These are phyloP conservation scores for Populus ilicifolia DNA, from an alignment of 345 rosid species.

Conservation along the genomic window DNA sequence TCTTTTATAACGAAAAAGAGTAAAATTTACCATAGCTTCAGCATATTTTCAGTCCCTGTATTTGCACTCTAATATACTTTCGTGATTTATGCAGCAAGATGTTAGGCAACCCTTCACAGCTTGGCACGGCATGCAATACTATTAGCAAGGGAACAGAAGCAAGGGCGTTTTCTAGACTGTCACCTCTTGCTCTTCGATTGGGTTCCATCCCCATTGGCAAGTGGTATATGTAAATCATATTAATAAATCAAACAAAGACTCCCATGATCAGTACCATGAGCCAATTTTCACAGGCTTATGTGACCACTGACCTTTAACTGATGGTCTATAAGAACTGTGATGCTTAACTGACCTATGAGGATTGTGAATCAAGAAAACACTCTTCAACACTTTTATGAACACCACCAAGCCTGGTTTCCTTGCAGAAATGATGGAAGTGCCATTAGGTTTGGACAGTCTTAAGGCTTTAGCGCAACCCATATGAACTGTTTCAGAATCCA, in stretches of 20 bases:
- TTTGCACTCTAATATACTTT: background rate
- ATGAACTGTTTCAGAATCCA: constrained; percentile 11
- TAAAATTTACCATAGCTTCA: background rate
- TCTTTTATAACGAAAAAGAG: too few relatives aligned
- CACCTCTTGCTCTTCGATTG: background rate
- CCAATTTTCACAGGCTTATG: background rate
- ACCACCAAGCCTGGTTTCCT: constrained; percentile 36
- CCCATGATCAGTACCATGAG: background rate
- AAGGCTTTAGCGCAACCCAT: constrained; percentile 29
- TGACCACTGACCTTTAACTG: background rate
- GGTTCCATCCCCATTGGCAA: background rate
- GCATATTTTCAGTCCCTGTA: background rate
- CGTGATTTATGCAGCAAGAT: background rate
- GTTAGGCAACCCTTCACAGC: background rate
- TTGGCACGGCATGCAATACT: background rate
- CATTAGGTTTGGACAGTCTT: constrained; percentile 26
- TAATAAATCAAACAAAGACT: background rate
- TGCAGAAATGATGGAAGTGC: constrained; percentile 20
- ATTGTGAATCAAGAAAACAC: constrained; percentile 47
- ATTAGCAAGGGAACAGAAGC: background rate
- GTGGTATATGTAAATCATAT: background rate
- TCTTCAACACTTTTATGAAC: constrained; percentile 52
- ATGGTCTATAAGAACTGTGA: background rate
- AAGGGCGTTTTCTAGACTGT: background rate
- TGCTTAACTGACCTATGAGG: constrained; percentile 17